Evolutionary conservation across 2,329 filamentous ascomycete genomes (phyloP), one percentile per base, ranked within the genome.

Genomic region (Aspergillus luchuensis): DNA sequence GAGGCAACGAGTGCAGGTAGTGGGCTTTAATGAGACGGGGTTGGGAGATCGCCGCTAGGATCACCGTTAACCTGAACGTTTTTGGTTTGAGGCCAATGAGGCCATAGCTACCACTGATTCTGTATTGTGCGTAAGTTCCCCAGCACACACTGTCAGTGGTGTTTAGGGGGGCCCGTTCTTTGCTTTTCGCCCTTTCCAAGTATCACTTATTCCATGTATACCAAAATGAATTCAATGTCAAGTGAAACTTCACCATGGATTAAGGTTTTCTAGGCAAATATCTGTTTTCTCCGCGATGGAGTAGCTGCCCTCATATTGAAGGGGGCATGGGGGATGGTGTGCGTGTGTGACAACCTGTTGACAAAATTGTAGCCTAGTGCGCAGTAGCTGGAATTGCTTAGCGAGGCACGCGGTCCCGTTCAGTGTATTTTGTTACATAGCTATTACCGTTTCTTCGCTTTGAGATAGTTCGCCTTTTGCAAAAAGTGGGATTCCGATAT

Each of bases 21-120:
- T 62, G 62, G 62, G 57, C 64, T 58, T 47, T 50, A 55, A 56
- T 60, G 41, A 50, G 56, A 66, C 52, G 59, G 62, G 57, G 47
- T 63, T 65, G 56, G 58, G 57, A 64, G 71, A 73, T 73, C 71
- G 68, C 68, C 70, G 66, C 71, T 69, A 73, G 68, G 70, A 70
- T 73, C 68, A 68, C 66, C 65, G 57, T 65, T 63, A 43, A 57
- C 50, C 53, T 63, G 60, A 62, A 56, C 41, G 28, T 62, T 62
- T 61, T 59, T 17, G 54, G 59, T 21, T 59, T 36, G 49, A 58
- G 43, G 56, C 28, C 58, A 58, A 45, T 45, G 41, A 45, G 41
- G 11, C 33, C 33, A 36, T 63, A 43, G 60, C 55, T 55, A 61
- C 19, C n/a, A 17, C 47, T 8, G 38, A 33, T 21, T 13, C 33